Evolutionary conservation across 2,329 filamentous ascomycete species (phyloP).

Genomic region (Talaromyces sp.): DNA sequence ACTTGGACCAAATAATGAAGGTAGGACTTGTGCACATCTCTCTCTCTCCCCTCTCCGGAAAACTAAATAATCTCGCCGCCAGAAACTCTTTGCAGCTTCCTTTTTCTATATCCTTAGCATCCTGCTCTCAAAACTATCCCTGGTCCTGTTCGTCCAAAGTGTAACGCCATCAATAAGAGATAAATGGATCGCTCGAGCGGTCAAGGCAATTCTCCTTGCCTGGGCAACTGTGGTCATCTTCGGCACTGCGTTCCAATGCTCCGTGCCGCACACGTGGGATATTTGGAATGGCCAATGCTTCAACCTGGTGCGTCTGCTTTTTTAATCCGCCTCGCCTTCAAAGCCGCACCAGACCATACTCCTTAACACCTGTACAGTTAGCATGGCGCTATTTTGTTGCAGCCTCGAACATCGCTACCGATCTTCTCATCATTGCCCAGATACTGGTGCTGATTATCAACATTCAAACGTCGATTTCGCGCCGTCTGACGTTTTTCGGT

Average conservation of each 20-base stretch:
- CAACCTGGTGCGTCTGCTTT: conserved; percentile 14
- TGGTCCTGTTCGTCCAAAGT: conserved; percentile 19
- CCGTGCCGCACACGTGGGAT: conserved; percentile 16
- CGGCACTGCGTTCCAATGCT: conserved; percentile 19
- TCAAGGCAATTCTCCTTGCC: conserved; percentile 13
- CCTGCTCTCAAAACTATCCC: conserved; percentile 20
- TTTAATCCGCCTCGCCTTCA: background rate
- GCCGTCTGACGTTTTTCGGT: conserved; percentile 16
- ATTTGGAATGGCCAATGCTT: conserved; percentile 17
- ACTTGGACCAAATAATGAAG: conserved; percentile 19
- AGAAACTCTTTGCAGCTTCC: conserved; percentile 19
- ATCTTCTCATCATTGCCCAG: conserved; percentile 18
- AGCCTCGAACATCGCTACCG: conserved; percentile 19
- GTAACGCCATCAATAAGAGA: conserved; percentile 18
- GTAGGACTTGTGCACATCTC: conserved; percentile 10
- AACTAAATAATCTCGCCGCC: background rate
- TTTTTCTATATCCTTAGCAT: conserved; percentile 19
- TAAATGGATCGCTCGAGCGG: conserved; percentile 12
- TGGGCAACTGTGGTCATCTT: conserved; percentile 15
- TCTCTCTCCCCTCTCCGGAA: conserved; percentile 1
- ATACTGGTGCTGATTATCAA: conserved; percentile 17
- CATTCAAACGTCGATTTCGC: conserved; percentile 17
- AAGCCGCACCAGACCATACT: background rate
- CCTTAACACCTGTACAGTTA: conserved; percentile 9
- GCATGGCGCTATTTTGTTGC: conserved; percentile 17